These are phyloP conservation scores for Colletotrichum echinochloae DNA, from an alignment of 2,329 filamentous ascomycete species.

Conservation along the genomic window DNA sequence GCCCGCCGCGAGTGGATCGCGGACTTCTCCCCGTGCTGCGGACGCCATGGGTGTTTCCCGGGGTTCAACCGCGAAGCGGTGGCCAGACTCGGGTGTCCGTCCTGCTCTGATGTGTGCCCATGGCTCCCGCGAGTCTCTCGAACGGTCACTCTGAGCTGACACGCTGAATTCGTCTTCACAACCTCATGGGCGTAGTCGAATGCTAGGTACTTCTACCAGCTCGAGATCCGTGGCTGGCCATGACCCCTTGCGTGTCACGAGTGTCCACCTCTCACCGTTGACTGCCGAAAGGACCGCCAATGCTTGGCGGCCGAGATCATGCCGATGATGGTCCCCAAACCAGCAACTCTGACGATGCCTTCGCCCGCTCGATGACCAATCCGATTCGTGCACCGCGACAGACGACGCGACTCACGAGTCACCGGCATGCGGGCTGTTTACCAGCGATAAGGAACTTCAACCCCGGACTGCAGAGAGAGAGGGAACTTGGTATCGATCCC, in stretches of 20 bases:
- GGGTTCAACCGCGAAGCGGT: not conserved
- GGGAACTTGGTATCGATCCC: not conserved
- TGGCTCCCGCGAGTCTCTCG: not conserved
- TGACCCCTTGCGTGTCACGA: not conserved
- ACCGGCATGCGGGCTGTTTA: too few relatives aligned
- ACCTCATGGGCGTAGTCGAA: not conserved
- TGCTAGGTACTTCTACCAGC: not conserved
- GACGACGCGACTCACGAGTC: not conserved
- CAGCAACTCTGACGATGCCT: not conserved
- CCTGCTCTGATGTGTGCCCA: not conserved
- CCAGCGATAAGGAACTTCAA: not conserved
- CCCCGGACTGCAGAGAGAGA: not conserved
- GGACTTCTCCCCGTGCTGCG: not conserved
- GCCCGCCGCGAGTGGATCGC: not conserved
- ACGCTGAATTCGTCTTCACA: not conserved
- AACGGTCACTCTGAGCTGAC: not conserved
- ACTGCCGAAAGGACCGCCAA: not conserved
- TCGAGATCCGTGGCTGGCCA: not conserved
- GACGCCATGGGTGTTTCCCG: not conserved
- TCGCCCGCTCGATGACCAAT: not conserved
- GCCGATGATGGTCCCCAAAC: not conserved
- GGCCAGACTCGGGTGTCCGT: not conserved
- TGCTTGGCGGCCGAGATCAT: not conserved
- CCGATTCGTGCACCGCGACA: not conserved
- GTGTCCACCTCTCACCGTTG: not conserved